Evolutionary conservation across 179 eudicot species (phyloP).

Genomic region (Silene vulgaris): DNA sequence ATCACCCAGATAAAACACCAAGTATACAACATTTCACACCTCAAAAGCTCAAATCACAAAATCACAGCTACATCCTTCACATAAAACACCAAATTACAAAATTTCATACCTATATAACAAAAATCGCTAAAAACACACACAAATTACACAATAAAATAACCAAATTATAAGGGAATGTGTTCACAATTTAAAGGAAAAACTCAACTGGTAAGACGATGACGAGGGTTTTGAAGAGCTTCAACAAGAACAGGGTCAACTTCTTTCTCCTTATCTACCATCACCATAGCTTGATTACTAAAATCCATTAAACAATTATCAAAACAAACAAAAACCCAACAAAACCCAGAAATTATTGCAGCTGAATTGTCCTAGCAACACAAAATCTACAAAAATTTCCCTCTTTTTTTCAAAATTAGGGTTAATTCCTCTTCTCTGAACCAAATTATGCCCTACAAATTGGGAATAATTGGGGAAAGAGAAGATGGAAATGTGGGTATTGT

Average conservation of each 20-base stretch:
- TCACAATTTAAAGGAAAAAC: constrained; percentile 13
- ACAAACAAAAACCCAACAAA: background rate
- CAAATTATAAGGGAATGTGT: background rate
- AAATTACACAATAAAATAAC: background rate
- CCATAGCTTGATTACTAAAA: constrained; percentile 24
- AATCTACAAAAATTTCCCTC: background rate
- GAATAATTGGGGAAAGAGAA: constrained; percentile 17
- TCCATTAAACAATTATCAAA: constrained; percentile 35
- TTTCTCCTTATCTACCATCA: constrained; percentile 26
- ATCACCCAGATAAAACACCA: background rate
- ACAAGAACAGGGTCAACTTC: constrained; percentile 71
- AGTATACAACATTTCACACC: background rate
- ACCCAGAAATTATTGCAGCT: background rate
- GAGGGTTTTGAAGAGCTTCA: constrained; percentile 91
- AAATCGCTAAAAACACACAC: background rate
- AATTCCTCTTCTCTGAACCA: constrained; percentile 9
- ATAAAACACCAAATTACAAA: background rate
- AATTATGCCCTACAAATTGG: constrained; percentile 15
- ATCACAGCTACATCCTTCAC: background rate
- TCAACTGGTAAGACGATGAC: constrained; percentile 74
- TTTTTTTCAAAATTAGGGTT: background rate
- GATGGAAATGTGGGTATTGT: background rate
- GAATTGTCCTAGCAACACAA: constrained; percentile 8
- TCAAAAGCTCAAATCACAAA: background rate
- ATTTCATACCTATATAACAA: background rate